Evolutionary conservation across 2,329 filamentous ascomycete species (phyloP).

Genomic region (Oidium heveae): DNA sequence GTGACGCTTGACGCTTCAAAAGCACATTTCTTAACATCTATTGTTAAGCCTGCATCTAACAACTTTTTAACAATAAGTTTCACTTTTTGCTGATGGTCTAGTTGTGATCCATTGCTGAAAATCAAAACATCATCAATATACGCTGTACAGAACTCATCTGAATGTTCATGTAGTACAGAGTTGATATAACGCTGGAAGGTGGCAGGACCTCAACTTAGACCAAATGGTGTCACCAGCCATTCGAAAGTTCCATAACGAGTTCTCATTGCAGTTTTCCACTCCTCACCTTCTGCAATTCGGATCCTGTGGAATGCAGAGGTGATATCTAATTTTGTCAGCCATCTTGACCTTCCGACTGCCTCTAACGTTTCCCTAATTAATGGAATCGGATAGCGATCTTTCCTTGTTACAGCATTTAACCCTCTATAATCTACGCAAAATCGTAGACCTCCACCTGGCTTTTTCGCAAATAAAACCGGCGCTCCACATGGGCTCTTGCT

Average conservation of each 20-base stretch:
- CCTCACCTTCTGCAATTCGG: neutral
- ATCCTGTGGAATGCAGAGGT: neutral
- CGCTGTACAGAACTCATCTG: neutral
- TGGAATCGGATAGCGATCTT: conserved; percentile 1
- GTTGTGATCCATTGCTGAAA: neutral
- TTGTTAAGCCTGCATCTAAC: neutral
- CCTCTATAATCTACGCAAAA: conserved; percentile 1
- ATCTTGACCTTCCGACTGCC: neutral
- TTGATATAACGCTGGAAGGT: neutral
- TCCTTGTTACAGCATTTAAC: conserved; percentile 2
- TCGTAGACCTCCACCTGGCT: neutral
- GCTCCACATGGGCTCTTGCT: neutral
- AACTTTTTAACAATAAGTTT: conserved; percentile 1
- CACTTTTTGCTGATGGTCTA: neutral
- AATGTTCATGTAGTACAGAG: neutral
- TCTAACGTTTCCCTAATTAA: neutral
- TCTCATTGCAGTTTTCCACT: neutral
- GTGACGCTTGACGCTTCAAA: neutral
- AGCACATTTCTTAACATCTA: neutral
- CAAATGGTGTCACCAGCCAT: neutral
- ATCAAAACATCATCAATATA: neutral
- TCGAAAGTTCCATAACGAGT: neutral
- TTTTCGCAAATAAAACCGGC: conserved; percentile 1
- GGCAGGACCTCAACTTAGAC: neutral
- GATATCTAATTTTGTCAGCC: neutral